Evolutionary conservation across 345 rosid species (phyloP).

Genomic region (Euphorbia pulcherrima): DNA sequence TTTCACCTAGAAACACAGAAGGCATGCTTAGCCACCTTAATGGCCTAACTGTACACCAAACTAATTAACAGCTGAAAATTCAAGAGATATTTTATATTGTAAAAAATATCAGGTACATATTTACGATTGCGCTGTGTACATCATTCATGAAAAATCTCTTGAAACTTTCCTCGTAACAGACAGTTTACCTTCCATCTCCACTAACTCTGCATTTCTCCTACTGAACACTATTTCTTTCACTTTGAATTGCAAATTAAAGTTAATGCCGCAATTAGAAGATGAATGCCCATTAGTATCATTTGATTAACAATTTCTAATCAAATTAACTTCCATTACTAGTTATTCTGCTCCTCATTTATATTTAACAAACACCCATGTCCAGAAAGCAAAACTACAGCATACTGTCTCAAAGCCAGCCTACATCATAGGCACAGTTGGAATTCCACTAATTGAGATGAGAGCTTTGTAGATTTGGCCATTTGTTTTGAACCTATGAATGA

Average conservation of each 20-base stretch:
- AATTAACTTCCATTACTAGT: neutral
- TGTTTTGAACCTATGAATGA: neutral
- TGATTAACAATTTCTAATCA: neutral
- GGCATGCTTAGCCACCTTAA: neutral
- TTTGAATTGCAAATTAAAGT: too few species aligned
- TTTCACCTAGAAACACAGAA: neutral
- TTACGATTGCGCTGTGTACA: neutral
- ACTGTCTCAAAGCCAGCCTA: neutral
- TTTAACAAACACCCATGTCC: neutral
- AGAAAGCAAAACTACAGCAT: slow-evolving; percentile 5
- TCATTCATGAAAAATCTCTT: neutral
- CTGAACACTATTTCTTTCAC: neutral
- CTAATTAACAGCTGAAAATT: neutral
- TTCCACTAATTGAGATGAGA: neutral
- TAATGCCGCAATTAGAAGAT: neutral
- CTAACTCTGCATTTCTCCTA: neutral
- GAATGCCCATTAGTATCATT: neutral
- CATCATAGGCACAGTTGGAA: neutral
- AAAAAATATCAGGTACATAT: neutral
- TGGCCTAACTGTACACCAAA: neutral
- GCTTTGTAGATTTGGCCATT: neutral
- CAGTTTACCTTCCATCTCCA: neutral
- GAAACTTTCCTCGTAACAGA: neutral
- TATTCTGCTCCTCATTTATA: neutral
- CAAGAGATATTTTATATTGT: neutral